Evolutionary conservation across 2,329 filamentous ascomycete species (phyloP).

Genomic region (Pochonia chlamydosporia): DNA sequence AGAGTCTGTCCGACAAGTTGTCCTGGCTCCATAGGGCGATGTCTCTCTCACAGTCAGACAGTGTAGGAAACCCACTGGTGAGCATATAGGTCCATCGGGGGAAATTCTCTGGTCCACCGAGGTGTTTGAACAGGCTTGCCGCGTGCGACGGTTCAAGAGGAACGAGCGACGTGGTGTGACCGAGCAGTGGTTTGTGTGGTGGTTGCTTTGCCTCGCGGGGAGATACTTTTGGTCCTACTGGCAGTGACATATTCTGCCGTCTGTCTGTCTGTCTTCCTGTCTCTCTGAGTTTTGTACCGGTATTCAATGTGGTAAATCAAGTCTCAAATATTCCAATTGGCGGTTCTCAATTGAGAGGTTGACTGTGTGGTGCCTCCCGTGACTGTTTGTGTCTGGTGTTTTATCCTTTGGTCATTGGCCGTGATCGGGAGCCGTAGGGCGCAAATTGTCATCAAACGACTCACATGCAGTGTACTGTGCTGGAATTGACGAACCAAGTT

Average conservation of each 20-base stretch:
- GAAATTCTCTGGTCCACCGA: slow-evolving; percentile 24
- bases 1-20: slow-evolving; percentile 28
- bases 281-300: no score
- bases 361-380: no score
- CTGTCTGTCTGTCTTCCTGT: not conserved
- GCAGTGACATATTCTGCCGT: not conserved
- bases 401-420: no score
- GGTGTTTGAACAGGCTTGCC: slow-evolving; percentile 21
- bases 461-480: no score
- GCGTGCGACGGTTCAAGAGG: slow-evolving; percentile 22
- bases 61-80: slow-evolving; percentile 15
- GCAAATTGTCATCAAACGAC: no score
- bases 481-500: no score
- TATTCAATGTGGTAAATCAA: no score
- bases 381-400: no score
- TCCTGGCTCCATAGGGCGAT: slow-evolving; percentile 16
- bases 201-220: slow-evolving; percentile 8
- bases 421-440: no score
- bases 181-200: slow-evolving; percentile 17
- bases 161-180: slow-evolving; percentile 24
- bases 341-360: no score
- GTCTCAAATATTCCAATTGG: no score
- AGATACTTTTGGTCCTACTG: slow-evolving; percentile 5
- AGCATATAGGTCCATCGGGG: slow-evolving; percentile 30
- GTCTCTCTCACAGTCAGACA: slow-evolving; percentile 13